A percentile compares a stretch with the other conserved stretches of the same genome.
phyloP scores from a whole-genome alignment of 139 green algal species.

The Dunaliella primolecta region DNA sequence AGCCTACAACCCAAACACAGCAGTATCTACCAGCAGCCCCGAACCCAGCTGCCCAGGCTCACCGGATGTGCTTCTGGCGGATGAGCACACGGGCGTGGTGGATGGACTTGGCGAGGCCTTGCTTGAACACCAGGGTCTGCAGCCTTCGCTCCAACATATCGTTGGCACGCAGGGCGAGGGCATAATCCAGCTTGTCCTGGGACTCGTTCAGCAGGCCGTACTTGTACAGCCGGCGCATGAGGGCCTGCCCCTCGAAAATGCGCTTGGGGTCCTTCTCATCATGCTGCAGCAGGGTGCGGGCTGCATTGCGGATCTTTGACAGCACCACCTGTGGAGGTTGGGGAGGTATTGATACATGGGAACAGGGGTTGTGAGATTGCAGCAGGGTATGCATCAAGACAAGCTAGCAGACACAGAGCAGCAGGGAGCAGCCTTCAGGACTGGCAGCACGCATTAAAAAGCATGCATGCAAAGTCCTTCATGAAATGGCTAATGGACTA shows the following conservation, averaged over 20 bases:
- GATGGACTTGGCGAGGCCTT: constrained; percentile 98
- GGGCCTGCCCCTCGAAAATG: constrained; percentile 95
- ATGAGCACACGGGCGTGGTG: constrained; percentile 99
- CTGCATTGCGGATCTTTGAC: constrained; percentile 88
- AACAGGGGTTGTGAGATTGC: too few relatives aligned
- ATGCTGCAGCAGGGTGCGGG: constrained; percentile 92
- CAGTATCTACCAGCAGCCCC: neutral
- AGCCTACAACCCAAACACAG: neutral
- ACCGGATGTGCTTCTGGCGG: constrained; percentile 96
- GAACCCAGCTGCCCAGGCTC: neutral
- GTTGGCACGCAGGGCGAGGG: constrained; percentile 90
- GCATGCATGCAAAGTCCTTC: too few relatives aligned
- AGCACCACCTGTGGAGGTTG: constrained; percentile 71
- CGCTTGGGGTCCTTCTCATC: constrained; percentile 94
- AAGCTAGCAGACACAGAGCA: too few relatives aligned
- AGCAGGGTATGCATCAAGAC: too few relatives aligned
- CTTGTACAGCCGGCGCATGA: constrained; percentile 93
- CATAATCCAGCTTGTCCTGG: constrained; percentile 99
- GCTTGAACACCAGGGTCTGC: constrained; percentile 99
- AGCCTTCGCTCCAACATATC: constrained; percentile 87
- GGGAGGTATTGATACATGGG: too few relatives aligned
- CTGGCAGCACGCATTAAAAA: too few relatives aligned
- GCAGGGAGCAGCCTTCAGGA: too few relatives aligned
- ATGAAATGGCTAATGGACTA: too few relatives aligned
- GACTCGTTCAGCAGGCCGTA: constrained; percentile 95